Base-by-base conservation (phyloP, 1,139 yeast genomes). In the Yamadazyma songkhlaensis region DNA sequence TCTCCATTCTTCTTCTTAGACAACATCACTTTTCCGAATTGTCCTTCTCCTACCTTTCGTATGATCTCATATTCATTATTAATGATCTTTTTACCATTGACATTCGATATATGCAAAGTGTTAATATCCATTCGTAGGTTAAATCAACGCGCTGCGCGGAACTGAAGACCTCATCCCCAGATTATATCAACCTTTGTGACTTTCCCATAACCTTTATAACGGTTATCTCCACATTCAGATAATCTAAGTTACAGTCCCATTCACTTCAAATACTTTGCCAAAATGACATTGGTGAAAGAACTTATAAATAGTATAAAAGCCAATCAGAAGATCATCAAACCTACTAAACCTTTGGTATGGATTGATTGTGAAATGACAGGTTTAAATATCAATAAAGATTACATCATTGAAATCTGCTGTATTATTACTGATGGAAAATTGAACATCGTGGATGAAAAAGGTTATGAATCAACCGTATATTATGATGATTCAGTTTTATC, bases 361-460 rank as follows among this genome's bases (percentile, higher is more conserved):
- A 74, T 89, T 21, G 97, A 89, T 61, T 70, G 75, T 49, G 74
- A 67, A 49, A 94, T 94, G 98, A 94, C 99, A 0, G 99, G 99
- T 0, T 66, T 94, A 34, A 84, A 92, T 50, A 80, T 81, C 17
- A 59, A 67, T 40, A 72, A 72, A 5, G 95, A 88, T 52, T 79
- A 74, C 41, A 90, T 94, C 49, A 86, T 94, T 46, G 98, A 94
- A 60, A 81, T 94, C 24, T 89, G 97, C 57, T 89, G 97, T 57
- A 65, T 90, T 27, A 69, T 94, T 35, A 92, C 99, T 1, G 96
- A 92, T 54, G 88, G 85, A 7, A 62, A 86, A 41, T 68, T 92
- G 46, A 76, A 84, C 39, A 50, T 85, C 3, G 62, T 89, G 2
- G 95, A 85, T 41, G 72, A 69, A 20, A 57, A 60, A 2, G 94